Conservation (phyloP, 257 asterid species). For the Euphrasia confusa region DNA sequence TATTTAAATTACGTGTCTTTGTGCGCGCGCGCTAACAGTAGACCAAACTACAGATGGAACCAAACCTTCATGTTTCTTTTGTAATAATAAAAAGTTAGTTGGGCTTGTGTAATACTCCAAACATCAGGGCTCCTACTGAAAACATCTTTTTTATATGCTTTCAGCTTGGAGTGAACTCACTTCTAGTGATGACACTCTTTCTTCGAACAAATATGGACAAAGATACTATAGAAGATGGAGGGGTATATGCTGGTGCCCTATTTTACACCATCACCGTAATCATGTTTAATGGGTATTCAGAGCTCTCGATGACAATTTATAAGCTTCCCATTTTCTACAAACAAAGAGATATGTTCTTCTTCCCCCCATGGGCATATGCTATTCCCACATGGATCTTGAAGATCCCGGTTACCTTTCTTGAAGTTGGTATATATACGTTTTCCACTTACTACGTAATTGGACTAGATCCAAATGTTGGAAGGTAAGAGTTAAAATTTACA, state of each 20-base stretch:
- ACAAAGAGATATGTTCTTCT: constrained; percentile 54
- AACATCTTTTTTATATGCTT: constrained; percentile 3
- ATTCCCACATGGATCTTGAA: constrained; percentile 59
- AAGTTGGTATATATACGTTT: constrained; percentile 49
- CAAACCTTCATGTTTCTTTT: no score
- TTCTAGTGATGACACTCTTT: constrained; percentile 48
- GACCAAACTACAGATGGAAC: no score
- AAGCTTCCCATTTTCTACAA: constrained; percentile 67
- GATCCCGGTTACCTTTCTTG: constrained; percentile 46
- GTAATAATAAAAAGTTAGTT: no score
- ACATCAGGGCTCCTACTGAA: no score
- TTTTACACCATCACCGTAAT: constrained; percentile 35
- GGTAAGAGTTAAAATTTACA: constrained; percentile 22
- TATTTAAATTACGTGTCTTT: no score
- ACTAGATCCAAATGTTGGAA: constrained; percentile 61
- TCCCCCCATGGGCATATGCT: constrained; percentile 62
- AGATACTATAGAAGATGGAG: constrained; percentile 36
- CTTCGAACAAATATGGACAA: constrained; percentile 48
- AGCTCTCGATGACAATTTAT: constrained; percentile 47
- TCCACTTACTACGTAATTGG: constrained; percentile 62
- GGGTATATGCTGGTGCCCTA: constrained; percentile 45
- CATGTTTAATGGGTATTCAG: constrained; percentile 59
- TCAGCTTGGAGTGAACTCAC: constrained; percentile 36
- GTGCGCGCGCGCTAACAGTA: no score
- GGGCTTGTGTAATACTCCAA: no score